Base-by-base conservation (phyloP, 1,284 basidiomycete genomes). In the Ceratobasidium sp. region DNA sequence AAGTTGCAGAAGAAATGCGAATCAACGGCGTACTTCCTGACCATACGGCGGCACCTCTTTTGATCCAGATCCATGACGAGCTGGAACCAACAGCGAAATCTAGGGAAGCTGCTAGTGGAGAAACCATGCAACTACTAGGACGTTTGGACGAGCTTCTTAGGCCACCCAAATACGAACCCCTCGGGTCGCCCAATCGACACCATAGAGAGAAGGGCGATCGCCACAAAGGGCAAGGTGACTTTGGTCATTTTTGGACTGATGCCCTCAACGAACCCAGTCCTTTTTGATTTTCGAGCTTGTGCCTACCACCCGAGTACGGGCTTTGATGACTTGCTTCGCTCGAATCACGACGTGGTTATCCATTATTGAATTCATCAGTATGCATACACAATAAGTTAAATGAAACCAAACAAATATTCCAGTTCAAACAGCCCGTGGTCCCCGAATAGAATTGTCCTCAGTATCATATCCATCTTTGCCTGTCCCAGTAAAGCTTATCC, bases 1-100 rank as follows among this genome's bases (percentile, higher is more conserved):
- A 86, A 28, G 87, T 89, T 18, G 81, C 95, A 4, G 85, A 88
- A 73, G 94, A 96, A 80, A 96, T 96, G 94, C 80, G 83, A 26
- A 84, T 87, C 43, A 93, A 94, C 76, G 92, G 89, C 5, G 87
- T 96, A 12, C 84, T 83, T 53, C 82, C 87, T 60, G 89, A 95
- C 77, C 79, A 78, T 14, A 82, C 81, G 45, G 94, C 93, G 4
- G 83, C 39, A 8, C 36, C n/a, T 18, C 36, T 69, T 34, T 41
- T 45, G 10, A 41, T 10, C 28, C 50, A 69, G 28, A 69, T 69
- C 28, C 23, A 34, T 16, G 53, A 57, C 10, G 52, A 58, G 28
- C 36, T 30, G 3, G 18, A n/a, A 21, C 52, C 32, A 18, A 21
- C 30, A 28, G 53, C 30, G 23, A 14, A 26, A 53, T 6, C 39